phyloP scores from a whole-genome alignment of 148 eudicot genomes.

The Nepenthes gracilis region DNA sequence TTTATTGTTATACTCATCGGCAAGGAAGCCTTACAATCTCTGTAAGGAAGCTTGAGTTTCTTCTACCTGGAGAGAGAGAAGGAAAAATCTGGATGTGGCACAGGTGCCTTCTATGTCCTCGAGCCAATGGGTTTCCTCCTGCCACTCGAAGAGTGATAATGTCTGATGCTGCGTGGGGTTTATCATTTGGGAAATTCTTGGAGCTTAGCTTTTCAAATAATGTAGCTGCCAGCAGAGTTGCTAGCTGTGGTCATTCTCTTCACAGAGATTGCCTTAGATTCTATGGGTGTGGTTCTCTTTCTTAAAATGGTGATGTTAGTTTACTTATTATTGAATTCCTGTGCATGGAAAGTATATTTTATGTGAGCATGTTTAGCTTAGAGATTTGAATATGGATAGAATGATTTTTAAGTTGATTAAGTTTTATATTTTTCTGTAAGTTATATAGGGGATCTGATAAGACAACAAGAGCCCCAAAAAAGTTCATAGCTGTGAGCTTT shows the following conservation, averaged over 20 bases:
- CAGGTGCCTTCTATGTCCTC: constrained; percentile 86
- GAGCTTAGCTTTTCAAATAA: constrained; percentile 98
- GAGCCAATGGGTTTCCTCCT: constrained; percentile 72
- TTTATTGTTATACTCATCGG: constrained; percentile 85
- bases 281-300: constrained; percentile 59
- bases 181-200: constrained; percentile 95
- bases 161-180: constrained; percentile 99
- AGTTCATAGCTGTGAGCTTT: too few species aligned
- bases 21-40: constrained; percentile 96
- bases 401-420: too few species aligned
- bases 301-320: not conserved
- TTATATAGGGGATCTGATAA: too few species aligned
- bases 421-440: too few species aligned
- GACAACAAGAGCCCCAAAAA: too few species aligned
- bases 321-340: not conserved
- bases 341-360: not conserved
- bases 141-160: constrained; percentile 84
- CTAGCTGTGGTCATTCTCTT: constrained; percentile 96
- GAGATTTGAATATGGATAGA: too few species aligned
- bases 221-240: constrained; percentile 89
- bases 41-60: constrained; percentile 78
- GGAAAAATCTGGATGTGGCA: constrained; percentile 99
- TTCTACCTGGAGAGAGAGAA: constrained; percentile 70
- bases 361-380: not conserved
- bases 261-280: constrained; percentile 95